Evolutionary conservation across 2,329 filamentous ascomycete species (phyloP), one percentile per base, ranked within the genome.

Genomic region (Botrytis cinerea): DNA sequence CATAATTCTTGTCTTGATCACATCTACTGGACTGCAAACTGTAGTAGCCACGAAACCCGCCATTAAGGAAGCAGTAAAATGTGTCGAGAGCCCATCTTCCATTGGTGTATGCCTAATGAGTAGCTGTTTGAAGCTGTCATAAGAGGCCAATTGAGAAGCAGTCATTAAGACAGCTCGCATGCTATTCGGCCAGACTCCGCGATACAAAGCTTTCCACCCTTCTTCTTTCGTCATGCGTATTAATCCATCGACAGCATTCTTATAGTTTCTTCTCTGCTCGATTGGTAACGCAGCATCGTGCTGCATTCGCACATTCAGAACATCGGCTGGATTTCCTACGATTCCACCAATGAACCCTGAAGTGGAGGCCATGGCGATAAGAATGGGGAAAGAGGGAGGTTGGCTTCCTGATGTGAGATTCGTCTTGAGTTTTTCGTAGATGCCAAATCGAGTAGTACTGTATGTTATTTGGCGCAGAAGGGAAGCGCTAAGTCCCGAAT

Each of bases 261-360:
- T 91, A 85, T 99, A 99, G 83, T 97, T 96, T 73, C 95, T 89
- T 66, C 93, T 90, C 80, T 97, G 85, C 8, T 87, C 87, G 0
- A 84, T 80, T 0, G 94, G 92, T 1, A 98, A 89, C 0, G 94
- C 90, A 3, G 93, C 91, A 80, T 91, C 96, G 83, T 97, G 93
- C 84, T 99, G 96, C 96, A 99, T 99, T 77, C 96, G 93, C 68
- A 99, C 96, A 83, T 99, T 99, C 80, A 98, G 87, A 48, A 99
- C 94, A 82, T 99, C 96, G 77, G 95, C 95, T 4, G 95, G 94
- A 84, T 98, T 99, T 77, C 96, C 96, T 9, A 92, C 93, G 64
- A 98, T 84, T 68, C 96, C 96, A 75, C 96, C 96, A 4, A 97
- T 83, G 81, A 98, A 93, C 70, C 96, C 96, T 12, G 96, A 95